phyloP scores from a whole-genome alignment of 192 early-diverging fungal species.

The Globomyces pollinis-pini region DNA sequence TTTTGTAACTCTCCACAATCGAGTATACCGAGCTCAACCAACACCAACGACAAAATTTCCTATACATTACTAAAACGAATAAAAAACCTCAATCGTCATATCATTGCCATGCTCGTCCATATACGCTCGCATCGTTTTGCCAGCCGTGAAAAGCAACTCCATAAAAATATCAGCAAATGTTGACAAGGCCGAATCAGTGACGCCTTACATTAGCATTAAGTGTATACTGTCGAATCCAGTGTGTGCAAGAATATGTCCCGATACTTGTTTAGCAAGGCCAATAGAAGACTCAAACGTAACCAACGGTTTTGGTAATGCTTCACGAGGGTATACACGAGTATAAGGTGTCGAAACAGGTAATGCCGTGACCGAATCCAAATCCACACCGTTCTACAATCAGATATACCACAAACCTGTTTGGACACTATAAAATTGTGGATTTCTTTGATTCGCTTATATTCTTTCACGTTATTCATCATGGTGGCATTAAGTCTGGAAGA shows the following conservation, averaged over 20 bases:
- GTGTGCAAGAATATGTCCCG: slow-evolving; percentile 64
- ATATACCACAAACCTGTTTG: slow-evolving; percentile 25
- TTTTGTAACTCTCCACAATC: slow-evolving; percentile 59
- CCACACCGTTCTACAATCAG: background rate
- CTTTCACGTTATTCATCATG: slow-evolving; percentile 39
- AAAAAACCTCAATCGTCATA: slow-evolving; percentile 65
- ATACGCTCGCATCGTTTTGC: slow-evolving; percentile 71
- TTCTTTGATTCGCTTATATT: slow-evolving; percentile 45
- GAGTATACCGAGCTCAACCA: slow-evolving; percentile 77
- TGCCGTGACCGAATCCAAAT: background rate
- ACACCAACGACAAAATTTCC: slow-evolving; percentile 74
- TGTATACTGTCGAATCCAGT: slow-evolving; percentile 75
- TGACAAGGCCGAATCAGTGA: slow-evolving; percentile 52
- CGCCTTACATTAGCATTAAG: slow-evolving; percentile 17
- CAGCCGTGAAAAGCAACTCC: slow-evolving; percentile 77
- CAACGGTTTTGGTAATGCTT: background rate
- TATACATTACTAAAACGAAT: slow-evolving; percentile 15
- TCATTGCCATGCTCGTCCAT: slow-evolving; percentile 61
- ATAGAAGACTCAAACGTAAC: background rate
- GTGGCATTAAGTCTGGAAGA: slow-evolving; percentile 12
- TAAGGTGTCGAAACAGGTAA: background rate
- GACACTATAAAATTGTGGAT: slow-evolving; percentile 55
- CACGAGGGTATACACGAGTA: background rate
- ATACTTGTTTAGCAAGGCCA: background rate
- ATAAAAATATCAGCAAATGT: slow-evolving; percentile 69